These are phyloP conservation scores for Sporothrix pseudoabietina DNA, from an alignment of 2,329 filamentous ascomycete species.

Conservation along the genomic window DNA sequence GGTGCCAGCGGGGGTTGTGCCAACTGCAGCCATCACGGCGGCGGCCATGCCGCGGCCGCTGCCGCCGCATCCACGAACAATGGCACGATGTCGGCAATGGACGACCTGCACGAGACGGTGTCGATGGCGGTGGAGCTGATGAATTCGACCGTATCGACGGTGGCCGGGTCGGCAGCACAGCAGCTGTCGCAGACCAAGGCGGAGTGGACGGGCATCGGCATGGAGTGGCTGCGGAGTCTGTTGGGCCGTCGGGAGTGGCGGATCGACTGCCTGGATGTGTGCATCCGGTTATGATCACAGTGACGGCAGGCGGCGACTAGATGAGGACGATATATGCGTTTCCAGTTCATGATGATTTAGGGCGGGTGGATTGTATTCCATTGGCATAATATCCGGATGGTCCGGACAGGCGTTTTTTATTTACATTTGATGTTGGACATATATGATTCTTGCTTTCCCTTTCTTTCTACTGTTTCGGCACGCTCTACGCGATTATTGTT, in stretches of 20 bases:
- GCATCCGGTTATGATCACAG: conserved; percentile 62
- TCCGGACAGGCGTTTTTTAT: not conserved
- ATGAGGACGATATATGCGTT: not conserved
- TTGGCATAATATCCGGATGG: not conserved
- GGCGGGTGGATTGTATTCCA: conserved; percentile 42
- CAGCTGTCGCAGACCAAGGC: conserved; percentile 57
- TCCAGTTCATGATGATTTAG: not conserved
- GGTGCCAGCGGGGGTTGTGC: conserved; percentile 31
- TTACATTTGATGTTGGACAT: not conserved
- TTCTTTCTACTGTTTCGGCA: not conserved
- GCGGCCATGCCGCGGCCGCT: not conserved
- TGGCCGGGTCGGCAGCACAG: conserved; percentile 69
- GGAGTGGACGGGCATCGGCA: conserved; percentile 74
- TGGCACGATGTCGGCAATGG: not conserved
- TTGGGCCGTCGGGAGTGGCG: conserved; percentile 85
- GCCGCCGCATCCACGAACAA: not conserved
- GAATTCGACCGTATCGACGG: conserved; percentile 68
- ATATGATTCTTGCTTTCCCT: not conserved
- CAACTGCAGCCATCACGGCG: not conserved
- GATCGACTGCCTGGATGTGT: conserved; percentile 86
- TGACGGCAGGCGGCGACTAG: not conserved
- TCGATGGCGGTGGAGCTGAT: conserved; percentile 54
- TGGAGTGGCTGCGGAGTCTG: conserved; percentile 83
- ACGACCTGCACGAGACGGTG: conserved; percentile 41
- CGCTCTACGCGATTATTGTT: not conserved